phyloP scores from a whole-genome alignment of 495 filamentous ascomycete genomes.

The Aspergillus wentii region DNA sequence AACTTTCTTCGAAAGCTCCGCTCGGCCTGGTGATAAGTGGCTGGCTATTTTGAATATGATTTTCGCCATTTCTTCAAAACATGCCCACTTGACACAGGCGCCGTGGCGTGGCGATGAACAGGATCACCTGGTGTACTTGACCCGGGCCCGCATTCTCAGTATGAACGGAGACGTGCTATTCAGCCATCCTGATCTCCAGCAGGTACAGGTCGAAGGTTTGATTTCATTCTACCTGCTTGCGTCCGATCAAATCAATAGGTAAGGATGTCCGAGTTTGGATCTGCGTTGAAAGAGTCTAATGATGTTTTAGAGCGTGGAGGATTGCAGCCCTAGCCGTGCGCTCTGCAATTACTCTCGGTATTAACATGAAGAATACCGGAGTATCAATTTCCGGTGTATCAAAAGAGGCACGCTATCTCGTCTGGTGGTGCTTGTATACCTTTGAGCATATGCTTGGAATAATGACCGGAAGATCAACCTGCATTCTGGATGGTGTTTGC shows the following conservation, averaged over 20 bases:
- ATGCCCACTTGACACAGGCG: conserved; percentile 49
- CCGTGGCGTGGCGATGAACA: conserved; percentile 43
- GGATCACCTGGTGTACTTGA: conserved; percentile 57
- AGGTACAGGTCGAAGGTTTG: conserved; percentile 56
- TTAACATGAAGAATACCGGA: conserved; percentile 59
- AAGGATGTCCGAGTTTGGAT: conserved; percentile 10
- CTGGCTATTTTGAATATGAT: conserved; percentile 61
- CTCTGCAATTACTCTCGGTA: conserved; percentile 54
- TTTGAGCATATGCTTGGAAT: conserved; percentile 56
- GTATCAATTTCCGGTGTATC: conserved; percentile 43
- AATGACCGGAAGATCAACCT: conserved; percentile 63
- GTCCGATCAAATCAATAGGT: conserved; percentile 62
- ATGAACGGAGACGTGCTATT: conserved; percentile 50
- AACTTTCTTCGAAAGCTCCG: conserved; percentile 35
- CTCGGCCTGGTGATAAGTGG: conserved; percentile 49
- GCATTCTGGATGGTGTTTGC: conserved; percentile 53
- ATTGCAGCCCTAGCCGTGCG: conserved; percentile 57
- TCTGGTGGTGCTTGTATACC: conserved; percentile 63
- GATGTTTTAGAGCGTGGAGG: conserved; percentile 52
- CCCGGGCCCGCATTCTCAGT: conserved; percentile 55
- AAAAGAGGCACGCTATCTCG: conserved; percentile 58
- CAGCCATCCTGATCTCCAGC: conserved; percentile 56
- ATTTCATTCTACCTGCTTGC: conserved; percentile 58
- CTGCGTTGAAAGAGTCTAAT: conserved; percentile 2
- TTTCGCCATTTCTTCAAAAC: conserved; percentile 59